Evolutionary conservation across 2,329 filamentous ascomycete species (phyloP).

Genomic region (Calonectria pseudoreteaudii): DNA sequence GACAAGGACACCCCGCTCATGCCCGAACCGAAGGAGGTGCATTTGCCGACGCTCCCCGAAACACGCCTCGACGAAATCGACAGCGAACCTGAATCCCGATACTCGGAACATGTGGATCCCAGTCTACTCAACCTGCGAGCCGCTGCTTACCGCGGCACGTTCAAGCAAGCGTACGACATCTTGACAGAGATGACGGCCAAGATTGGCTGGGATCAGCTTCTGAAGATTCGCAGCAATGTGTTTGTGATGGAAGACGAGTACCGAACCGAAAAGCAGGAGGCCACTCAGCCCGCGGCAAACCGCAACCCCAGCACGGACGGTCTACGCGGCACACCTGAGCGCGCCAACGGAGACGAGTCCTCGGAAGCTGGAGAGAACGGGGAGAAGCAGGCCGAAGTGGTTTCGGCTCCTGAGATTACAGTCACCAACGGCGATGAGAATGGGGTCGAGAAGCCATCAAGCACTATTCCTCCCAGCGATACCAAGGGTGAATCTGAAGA

Average conservation of each 20-base stretch:
- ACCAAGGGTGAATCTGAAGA: slow-evolving; percentile 81
- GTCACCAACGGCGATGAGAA: slow-evolving; percentile 53
- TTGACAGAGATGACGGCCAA: slow-evolving; percentile 95
- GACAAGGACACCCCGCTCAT: slow-evolving; percentile 96
- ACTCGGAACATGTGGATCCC: slow-evolving; percentile 87
- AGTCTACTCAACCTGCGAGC: slow-evolving; percentile 88
- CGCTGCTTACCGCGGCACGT: slow-evolving; percentile 92
- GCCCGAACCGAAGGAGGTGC: slow-evolving; percentile 90
- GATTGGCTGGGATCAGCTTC: slow-evolving; percentile 96
- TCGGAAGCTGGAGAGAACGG: slow-evolving; percentile 49
- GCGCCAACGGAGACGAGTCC: slow-evolving; percentile 61
- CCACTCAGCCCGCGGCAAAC: slow-evolving; percentile 61
- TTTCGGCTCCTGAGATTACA: slow-evolving; percentile 25
- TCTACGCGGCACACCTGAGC: slow-evolving; percentile 76
- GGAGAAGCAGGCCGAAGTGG: slow-evolving; percentile 46
- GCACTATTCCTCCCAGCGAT: slow-evolving; percentile 81
- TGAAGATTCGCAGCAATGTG: slow-evolving; percentile 95
- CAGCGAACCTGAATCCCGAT: slow-evolving; percentile 85
- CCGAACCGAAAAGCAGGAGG: slow-evolving; percentile 83
- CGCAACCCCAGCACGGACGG: slow-evolving; percentile 85
- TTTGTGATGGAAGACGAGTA: slow-evolving; percentile 99
- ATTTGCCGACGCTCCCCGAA: slow-evolving; percentile 87
- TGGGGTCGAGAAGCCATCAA: slow-evolving; percentile 80
- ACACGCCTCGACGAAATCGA: slow-evolving; percentile 96
- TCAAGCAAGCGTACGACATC: slow-evolving; percentile 93